These are phyloP conservation scores for Phytophthora sojae DNA, from an alignment of 352 stramenopile species.

Conservation along the genomic window DNA sequence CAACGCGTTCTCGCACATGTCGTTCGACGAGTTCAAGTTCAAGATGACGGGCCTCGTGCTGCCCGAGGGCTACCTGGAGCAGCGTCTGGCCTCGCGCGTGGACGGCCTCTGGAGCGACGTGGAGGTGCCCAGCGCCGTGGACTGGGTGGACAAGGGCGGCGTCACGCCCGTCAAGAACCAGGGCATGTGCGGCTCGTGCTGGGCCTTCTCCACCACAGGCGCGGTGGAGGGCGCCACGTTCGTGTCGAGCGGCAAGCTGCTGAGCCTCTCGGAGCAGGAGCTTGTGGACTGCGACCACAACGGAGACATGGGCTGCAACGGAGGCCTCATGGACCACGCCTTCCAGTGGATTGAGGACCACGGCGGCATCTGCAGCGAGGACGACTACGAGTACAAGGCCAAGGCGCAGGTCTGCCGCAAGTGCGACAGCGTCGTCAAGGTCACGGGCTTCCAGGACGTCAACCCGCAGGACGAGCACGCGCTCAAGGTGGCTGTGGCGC, in stretches of 20 bases:
- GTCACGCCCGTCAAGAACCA: slow-evolving; percentile 96
- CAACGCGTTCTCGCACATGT: slow-evolving; percentile 91
- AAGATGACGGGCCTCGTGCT: slow-evolving; percentile 66
- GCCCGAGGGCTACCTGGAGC: slow-evolving; percentile 65
- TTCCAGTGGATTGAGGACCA: slow-evolving; percentile 96
- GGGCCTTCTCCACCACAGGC: slow-evolving; percentile 97
- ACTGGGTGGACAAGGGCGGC: slow-evolving; percentile 95
- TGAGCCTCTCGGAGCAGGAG: slow-evolving; percentile 97
- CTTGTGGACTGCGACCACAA: slow-evolving; percentile 97
- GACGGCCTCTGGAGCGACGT: slow-evolving; percentile 36
- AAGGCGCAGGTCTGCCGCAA: slow-evolving; percentile 77
- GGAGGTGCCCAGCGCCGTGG: slow-evolving; percentile 82
- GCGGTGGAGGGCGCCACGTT: slow-evolving; percentile 97
- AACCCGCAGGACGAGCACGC: slow-evolving; percentile 76
- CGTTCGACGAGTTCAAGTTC: slow-evolving; percentile 94
- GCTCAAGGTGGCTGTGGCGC: slow-evolving; percentile 88
- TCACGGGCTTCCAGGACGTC: slow-evolving; percentile 84
- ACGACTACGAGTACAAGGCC: slow-evolving; percentile 95
- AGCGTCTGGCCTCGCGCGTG: slow-evolving; percentile 57
- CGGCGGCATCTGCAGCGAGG: slow-evolving; percentile 93
- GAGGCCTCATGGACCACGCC: slow-evolving; percentile 98
- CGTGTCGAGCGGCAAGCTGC: slow-evolving; percentile 91
- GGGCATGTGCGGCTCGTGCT: slow-evolving; percentile 96
- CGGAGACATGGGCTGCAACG: slow-evolving; percentile 96
- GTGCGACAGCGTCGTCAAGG: slow-evolving; percentile 86